These are phyloP conservation scores for Rhizomucor miehei DNA, from an alignment of 371 early-diverging fungal genomes.

Conservation along the genomic window DNA sequence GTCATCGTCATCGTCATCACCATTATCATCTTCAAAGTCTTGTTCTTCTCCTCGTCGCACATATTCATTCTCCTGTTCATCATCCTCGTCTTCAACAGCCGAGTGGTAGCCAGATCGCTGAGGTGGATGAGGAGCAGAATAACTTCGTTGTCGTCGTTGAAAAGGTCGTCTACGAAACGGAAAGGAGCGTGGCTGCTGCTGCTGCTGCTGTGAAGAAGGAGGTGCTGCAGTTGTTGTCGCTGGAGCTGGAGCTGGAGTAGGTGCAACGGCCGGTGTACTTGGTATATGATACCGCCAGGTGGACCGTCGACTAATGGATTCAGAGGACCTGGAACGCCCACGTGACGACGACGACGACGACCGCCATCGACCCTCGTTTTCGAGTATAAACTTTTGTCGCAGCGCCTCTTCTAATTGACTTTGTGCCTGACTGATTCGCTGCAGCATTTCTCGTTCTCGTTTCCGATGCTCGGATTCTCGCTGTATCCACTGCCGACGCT, in stretches of 20 bases:
- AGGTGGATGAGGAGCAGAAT: background rate
- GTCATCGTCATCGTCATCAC: background rate
- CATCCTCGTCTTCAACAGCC: background rate
- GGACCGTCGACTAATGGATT: no score
- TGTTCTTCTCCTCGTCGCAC: background rate
- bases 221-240: background rate
- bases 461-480: slow-evolving; percentile 12
- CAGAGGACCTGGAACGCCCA: no score
- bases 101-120: background rate
- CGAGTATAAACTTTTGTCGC: background rate
- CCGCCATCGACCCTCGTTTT: no score
- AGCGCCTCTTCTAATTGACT: slow-evolving; percentile 6
- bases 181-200: background rate
- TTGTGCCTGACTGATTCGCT: slow-evolving; percentile 8
- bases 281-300: no score
- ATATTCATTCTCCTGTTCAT: no score
- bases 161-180: background rate
- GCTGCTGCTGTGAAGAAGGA: background rate
- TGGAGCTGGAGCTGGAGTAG: background rate
- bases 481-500: slow-evolving; percentile 9
- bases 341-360: no score
- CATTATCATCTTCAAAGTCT: background rate
- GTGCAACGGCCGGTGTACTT: no score
- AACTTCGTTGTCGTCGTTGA: background rate
- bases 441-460: slow-evolving; percentile 8